phyloP scores from a whole-genome alignment of 495 filamentous ascomycete genomes.

The Saxispiralis lemnorum region DNA sequence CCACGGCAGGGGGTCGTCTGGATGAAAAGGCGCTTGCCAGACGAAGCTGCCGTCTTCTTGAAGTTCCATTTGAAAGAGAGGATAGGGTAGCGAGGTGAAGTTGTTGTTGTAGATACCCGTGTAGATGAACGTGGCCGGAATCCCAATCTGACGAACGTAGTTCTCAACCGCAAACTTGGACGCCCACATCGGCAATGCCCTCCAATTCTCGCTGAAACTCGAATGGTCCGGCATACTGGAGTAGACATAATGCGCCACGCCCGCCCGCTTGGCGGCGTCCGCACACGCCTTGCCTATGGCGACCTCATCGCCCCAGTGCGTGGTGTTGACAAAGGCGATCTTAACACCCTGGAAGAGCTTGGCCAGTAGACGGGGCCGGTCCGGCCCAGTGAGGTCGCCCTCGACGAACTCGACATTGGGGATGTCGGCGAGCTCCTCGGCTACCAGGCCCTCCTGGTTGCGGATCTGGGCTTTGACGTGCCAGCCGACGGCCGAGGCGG shows the following conservation, averaged over 20 bases:
- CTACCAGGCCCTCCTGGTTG: constrained; percentile 63
- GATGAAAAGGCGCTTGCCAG: constrained; percentile 90
- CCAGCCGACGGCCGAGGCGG: constrained; percentile 81
- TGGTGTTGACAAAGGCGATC: constrained; percentile 92
- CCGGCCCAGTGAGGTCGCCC: constrained; percentile 43
- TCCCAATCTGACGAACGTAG: constrained; percentile 63
- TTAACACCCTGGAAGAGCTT: constrained; percentile 67
- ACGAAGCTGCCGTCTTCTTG: constrained; percentile 65
- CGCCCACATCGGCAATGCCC: constrained; percentile 73
- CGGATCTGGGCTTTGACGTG: constrained; percentile 76
- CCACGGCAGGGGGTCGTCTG: constrained; percentile 79
- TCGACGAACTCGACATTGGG: constrained; percentile 71
- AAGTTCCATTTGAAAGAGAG: constrained; percentile 83
- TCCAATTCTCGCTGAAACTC: constrained; percentile 52
- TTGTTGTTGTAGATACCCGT: constrained; percentile 98
- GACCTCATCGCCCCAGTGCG: constrained; percentile 90
- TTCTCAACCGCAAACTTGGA: constrained; percentile 82
- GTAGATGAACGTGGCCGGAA: constrained; percentile 85
- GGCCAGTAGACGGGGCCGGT: constrained; percentile 51
- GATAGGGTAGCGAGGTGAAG: constrained; percentile 84
- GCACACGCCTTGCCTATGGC: constrained; percentile 72
- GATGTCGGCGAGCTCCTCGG: constrained; percentile 59
- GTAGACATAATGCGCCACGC: constrained; percentile 83
- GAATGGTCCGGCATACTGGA: constrained; percentile 94
- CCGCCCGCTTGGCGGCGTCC: constrained; percentile 70